These are phyloP conservation scores for Aspergillus conjunctus DNA, from an alignment of 495 filamentous ascomycete genomes.

Conservation along the genomic window DNA sequence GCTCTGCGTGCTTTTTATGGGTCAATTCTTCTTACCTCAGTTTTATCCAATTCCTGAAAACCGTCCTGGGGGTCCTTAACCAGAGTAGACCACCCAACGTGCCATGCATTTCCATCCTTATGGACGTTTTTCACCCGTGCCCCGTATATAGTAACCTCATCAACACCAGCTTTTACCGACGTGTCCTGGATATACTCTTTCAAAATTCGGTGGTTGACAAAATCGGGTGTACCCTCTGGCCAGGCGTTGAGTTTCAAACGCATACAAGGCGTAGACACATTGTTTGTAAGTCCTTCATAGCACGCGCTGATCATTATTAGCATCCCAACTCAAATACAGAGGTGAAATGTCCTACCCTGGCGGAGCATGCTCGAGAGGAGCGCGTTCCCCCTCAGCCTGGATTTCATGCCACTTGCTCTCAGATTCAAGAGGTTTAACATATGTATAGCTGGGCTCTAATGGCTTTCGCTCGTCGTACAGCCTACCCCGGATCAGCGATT, in stretches of 20 bases:
- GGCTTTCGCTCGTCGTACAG: constrained; percentile 61
- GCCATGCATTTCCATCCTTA: constrained; percentile 54
- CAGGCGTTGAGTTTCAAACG: constrained; percentile 59
- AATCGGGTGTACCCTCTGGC: constrained; percentile 59
- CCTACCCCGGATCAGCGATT: constrained; percentile 31
- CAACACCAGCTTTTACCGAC: constrained; percentile 49
- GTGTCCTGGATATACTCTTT: constrained; percentile 63
- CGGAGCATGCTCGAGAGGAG: constrained; percentile 48
- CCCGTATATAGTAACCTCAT: constrained; percentile 53
- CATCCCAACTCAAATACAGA: neutral
- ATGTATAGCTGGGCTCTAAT: constrained; percentile 60
- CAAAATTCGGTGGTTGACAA: constrained; percentile 56
- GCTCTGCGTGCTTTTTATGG: neutral
- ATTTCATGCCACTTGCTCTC: constrained; percentile 29
- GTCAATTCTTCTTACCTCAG: constrained; percentile 19
- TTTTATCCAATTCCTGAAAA: constrained; percentile 29
- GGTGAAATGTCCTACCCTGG: constrained; percentile 42
- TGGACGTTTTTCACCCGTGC: constrained; percentile 58
- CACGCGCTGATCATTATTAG: constrained; percentile 43
- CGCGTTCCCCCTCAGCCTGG: constrained; percentile 23
- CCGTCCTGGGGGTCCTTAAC: constrained; percentile 24
- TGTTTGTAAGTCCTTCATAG: constrained; percentile 65
- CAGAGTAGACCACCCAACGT: constrained; percentile 41
- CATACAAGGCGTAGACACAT: constrained; percentile 64
- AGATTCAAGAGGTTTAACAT: constrained; percentile 45